These are phyloP conservation scores for Knufia petricola DNA, from an alignment of 2,329 filamentous ascomycete genomes.

Conservation along the genomic window DNA sequence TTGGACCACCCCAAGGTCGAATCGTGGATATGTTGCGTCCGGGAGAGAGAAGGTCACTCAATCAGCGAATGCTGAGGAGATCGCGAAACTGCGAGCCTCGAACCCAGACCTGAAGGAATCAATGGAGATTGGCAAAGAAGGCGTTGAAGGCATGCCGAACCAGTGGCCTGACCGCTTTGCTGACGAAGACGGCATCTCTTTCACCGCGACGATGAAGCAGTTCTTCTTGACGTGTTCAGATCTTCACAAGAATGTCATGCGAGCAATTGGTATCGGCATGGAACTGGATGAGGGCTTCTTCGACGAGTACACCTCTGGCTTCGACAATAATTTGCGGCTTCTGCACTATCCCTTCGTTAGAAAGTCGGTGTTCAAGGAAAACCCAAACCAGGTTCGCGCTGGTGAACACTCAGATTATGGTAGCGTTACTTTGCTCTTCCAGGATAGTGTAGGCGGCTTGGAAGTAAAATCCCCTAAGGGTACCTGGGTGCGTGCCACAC, in stretches of 20 bases:
- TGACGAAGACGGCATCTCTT: slow-evolving; percentile 46
- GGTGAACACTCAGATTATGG: slow-evolving; percentile 66
- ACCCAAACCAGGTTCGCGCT: slow-evolving; percentile 62
- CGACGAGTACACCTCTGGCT: slow-evolving; percentile 59
- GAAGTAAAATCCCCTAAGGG: slow-evolving; percentile 62
- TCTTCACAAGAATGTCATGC: slow-evolving; percentile 70
- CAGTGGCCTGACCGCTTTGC: slow-evolving; percentile 59
- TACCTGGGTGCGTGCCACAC: slow-evolving; percentile 70
- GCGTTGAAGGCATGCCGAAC: slow-evolving; percentile 57
- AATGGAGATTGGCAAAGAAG: slow-evolving; percentile 52
- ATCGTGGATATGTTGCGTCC: slow-evolving; percentile 61
- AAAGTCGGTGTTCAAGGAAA: slow-evolving; percentile 55
- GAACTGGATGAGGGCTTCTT: slow-evolving; percentile 64
- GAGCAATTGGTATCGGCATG: slow-evolving; percentile 75
- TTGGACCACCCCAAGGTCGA: slow-evolving; percentile 64
- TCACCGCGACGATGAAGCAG: slow-evolving; percentile 60
- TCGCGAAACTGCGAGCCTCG: slow-evolving; percentile 48
- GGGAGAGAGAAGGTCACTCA: slow-evolving; percentile 64
- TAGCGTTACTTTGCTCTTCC: slow-evolving; percentile 44
- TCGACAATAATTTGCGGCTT: slow-evolving; percentile 62
- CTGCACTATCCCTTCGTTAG: slow-evolving; percentile 66
- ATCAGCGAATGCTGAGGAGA: slow-evolving; percentile 45
- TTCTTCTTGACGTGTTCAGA: slow-evolving; percentile 69
- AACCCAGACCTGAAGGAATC: slow-evolving; percentile 47
- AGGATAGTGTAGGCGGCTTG: slow-evolving; percentile 48